Evolutionary conservation across 768 basidiomycete species (phyloP).

Genomic region (Solioccasus polychromus): DNA sequence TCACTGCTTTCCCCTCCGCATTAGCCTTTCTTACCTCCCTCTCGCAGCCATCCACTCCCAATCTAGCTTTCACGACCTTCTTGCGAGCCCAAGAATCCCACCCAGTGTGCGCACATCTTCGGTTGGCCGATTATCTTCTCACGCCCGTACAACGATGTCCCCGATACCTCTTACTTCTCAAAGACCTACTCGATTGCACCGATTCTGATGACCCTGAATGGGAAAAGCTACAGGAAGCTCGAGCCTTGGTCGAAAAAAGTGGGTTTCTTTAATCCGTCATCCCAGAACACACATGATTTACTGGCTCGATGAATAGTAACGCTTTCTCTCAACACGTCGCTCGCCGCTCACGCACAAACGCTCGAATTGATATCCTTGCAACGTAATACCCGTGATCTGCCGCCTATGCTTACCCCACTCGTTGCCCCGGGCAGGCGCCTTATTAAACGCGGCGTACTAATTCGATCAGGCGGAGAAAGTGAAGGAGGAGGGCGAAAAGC

Average conservation of each 20-base stretch:
- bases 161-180: constrained; percentile 78
- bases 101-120: constrained; percentile 68
- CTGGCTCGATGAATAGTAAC: constrained; percentile 53
- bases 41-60: constrained; percentile 42
- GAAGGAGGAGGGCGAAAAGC: constrained; percentile 35
- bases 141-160: constrained; percentile 88
- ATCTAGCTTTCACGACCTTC: constrained; percentile 57
- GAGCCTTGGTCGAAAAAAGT: constrained; percentile 76
- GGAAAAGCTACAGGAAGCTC: constrained; percentile 54
- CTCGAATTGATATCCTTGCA: constrained; percentile 77
- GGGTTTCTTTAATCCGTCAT: constrained; percentile 12
- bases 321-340: constrained; percentile 69
- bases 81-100: constrained; percentile 64
- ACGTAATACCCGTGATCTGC: constrained; percentile 69
- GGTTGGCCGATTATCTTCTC: constrained; percentile 80
- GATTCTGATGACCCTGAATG: constrained; percentile 66
- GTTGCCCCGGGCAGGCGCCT: constrained; percentile 79
- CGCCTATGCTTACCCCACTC: constrained; percentile 74
- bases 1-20: constrained; percentile 72
- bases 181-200: constrained; percentile 73
- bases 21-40: constrained; percentile 57
- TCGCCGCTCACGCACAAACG: constrained; percentile 75
- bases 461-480: constrained; percentile 48
- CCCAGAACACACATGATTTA: constrained; percentile 1
- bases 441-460: constrained; percentile 61